Percentiles rank a stretch among this genome's conserved stretches.
These are phyloP conservation scores for Casuarina cunninghamiana DNA, from an alignment of 306 rosid genomes.

Conservation along the genomic window DNA sequence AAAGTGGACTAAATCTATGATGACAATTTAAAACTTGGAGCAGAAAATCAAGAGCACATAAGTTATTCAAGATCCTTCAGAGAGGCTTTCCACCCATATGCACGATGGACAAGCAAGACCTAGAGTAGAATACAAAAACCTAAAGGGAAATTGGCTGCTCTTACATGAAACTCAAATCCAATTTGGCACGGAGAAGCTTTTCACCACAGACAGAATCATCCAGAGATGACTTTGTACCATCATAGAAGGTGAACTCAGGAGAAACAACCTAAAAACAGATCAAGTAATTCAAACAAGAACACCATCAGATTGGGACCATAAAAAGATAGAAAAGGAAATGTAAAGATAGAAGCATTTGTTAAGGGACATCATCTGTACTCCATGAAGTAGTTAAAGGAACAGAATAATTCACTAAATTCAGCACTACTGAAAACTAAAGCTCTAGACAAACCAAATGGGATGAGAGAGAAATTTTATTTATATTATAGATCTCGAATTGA, in stretches of 20 bases:
- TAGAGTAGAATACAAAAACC: neutral
- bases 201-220: conserved; percentile 83
- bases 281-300: conserved; percentile 25
- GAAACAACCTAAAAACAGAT: conserved; percentile 72
- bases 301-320: neutral
- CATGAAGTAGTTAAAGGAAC: too few species aligned
- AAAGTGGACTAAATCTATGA: neutral
- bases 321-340: neutral
- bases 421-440: neutral
- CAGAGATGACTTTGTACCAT: conserved; percentile 83
- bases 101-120: neutral
- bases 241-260: conserved; percentile 93
- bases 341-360: neutral
- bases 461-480: neutral
- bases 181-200: conserved; percentile 96
- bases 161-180: conserved; percentile 97
- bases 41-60: neutral
- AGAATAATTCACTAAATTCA: neutral
- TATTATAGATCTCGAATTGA: neutral
- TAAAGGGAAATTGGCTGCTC: conserved; percentile 21
- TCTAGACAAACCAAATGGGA: neutral
- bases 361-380: too few species aligned
- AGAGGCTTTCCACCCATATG: neutral
- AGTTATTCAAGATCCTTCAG: neutral
- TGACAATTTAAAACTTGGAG: neutral